Evolutionary conservation across 106 monocot species (phyloP).

Genomic region (Iris macrosiphon): DNA sequence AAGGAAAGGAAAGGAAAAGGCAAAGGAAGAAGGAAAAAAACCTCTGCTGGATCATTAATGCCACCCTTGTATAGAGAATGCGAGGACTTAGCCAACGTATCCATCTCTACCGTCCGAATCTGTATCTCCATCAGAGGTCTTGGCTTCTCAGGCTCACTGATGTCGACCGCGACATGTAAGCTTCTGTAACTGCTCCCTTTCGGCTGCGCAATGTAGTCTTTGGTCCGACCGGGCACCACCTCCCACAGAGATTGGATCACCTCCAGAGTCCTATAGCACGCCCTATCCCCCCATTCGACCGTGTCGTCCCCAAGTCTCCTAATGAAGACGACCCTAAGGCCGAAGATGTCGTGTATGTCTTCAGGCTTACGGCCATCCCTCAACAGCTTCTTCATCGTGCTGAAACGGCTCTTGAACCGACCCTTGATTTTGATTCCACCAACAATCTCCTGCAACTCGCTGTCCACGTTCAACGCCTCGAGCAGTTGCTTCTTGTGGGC

Average conservation of each 20-base stretch:
- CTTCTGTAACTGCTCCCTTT: slow-evolving; percentile 76
- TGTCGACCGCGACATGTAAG: slow-evolving; percentile 66
- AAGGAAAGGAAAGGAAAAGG: not conserved
- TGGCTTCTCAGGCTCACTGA: slow-evolving; percentile 23
- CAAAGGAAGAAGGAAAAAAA: no score
- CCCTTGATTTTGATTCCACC: slow-evolving; percentile 43
- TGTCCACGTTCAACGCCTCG: slow-evolving; percentile 31
- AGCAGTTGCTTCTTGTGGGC: slow-evolving; percentile 43
- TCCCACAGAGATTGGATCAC: slow-evolving; percentile 55
- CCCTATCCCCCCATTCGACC: slow-evolving; percentile 31
- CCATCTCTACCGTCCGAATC: slow-evolving; percentile 74
- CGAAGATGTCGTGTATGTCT: slow-evolving; percentile 76
- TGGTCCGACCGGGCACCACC: slow-evolving; percentile 51
- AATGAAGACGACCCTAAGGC: slow-evolving; percentile 55
- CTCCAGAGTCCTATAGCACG: slow-evolving; percentile 54
- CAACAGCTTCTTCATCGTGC: slow-evolving; percentile 89
- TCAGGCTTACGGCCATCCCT: slow-evolving; percentile 67
- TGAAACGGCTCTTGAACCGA: slow-evolving; percentile 78
- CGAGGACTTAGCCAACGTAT: slow-evolving; percentile 50
- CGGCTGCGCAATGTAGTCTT: slow-evolving; percentile 66
- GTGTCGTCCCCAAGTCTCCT: slow-evolving; percentile 16
- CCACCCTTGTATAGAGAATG: slow-evolving; percentile 92
- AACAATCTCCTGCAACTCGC: slow-evolving; percentile 39
- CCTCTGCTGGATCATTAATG: slow-evolving; percentile 75
- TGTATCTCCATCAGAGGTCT: slow-evolving; percentile 79